A percentile compares a stretch with the other conserved stretches of the same genome.
phyloP scores from a whole-genome alignment of 139 green algal species.

The Closterium sp. region DNA sequence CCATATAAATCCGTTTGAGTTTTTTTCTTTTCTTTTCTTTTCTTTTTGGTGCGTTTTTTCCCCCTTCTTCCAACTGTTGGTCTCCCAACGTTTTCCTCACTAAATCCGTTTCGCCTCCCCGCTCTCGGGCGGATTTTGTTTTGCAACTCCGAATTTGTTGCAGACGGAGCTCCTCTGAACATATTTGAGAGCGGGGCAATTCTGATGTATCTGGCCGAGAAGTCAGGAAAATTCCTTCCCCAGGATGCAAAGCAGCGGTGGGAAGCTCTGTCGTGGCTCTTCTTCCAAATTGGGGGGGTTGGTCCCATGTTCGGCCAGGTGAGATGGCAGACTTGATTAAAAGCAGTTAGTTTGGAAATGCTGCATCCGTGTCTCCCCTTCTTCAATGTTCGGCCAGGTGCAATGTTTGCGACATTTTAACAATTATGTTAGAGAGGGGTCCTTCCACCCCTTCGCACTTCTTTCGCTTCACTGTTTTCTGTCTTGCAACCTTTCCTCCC shows the following conservation, averaged over 20 bases:
- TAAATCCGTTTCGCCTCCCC: too few relatives aligned
- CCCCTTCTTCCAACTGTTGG: too few relatives aligned
- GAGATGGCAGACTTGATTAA: too few relatives aligned
- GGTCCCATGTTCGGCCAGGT: conserved; percentile 15
- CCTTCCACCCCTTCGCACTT: background rate
- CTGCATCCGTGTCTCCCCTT: too few relatives aligned
- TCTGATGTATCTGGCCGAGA: conserved; percentile 59
- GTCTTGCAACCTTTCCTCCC: too few relatives aligned
- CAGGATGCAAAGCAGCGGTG: conserved; percentile 32
- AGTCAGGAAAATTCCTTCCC: conserved; percentile 54
- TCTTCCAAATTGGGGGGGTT: conserved; percentile 37
- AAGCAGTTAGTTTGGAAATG: too few relatives aligned
- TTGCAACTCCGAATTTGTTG: background rate
- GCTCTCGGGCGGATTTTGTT: background rate
- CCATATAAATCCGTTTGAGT: background rate
- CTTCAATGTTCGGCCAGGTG: conserved; percentile 16
- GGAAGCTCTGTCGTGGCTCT: conserved; percentile 58
- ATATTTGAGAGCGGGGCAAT: conserved; percentile 61
- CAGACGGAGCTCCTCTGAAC: conserved; percentile 44
- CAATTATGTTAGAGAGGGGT: too few relatives aligned
- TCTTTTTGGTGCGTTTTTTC: background rate
- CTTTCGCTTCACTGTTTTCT: too few relatives aligned
- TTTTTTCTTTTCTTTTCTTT: background rate
- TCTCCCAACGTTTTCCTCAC: too few relatives aligned
- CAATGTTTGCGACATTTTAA: too few relatives aligned